These are phyloP conservation scores for Vachellia pachyceras DNA, from an alignment of 306 rosid genomes.

Conservation along the genomic window DNA sequence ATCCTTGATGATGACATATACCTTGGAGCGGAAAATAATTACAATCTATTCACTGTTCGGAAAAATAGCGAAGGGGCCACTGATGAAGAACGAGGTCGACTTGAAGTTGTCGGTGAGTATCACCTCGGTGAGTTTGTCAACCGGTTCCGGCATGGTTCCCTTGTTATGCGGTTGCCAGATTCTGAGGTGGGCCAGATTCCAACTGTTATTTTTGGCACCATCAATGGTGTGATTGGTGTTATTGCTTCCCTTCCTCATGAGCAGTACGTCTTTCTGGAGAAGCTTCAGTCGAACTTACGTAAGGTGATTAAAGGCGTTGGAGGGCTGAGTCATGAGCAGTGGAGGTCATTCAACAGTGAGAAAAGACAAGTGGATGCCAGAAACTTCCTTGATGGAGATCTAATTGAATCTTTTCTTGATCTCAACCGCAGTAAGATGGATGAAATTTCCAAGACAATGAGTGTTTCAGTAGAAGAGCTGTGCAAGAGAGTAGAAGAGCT, in stretches of 20 bases:
- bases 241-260: conserved; percentile 95
- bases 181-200: conserved; percentile 96
- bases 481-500: conserved; percentile 95
- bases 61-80: conserved; percentile 89
- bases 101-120: conserved; percentile 91
- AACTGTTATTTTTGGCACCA: conserved; percentile 86
- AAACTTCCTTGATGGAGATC: conserved; percentile 90
- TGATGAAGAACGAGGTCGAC: conserved; percentile 90
- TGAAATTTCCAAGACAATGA: conserved; percentile 75
- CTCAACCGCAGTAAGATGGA: conserved; percentile 88
- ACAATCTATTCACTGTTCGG: conserved; percentile 24
- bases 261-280: conserved; percentile 81
- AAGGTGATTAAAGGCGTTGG: conserved; percentile 97
- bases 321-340: conserved; percentile 96
- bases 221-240: conserved; percentile 93
- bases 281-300: conserved; percentile 84
- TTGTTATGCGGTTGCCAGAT: conserved; percentile 94
- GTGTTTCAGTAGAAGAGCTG: conserved; percentile 85
- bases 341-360: conserved; percentile 95
- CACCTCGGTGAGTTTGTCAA: conserved; percentile 90
- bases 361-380: conserved; percentile 84
- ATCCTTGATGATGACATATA: conserved; percentile 93
- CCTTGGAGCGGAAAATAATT: conserved; percentile 75
- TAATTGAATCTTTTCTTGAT: conserved; percentile 93
- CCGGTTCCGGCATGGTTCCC: conserved; percentile 82